A percentile compares a stretch with the other conserved stretches of the same genome.
Evolutionary conservation across 495 filamentous ascomycete genomes (phyloP).

Genomic region (Amorphotheca resinae): DNA sequence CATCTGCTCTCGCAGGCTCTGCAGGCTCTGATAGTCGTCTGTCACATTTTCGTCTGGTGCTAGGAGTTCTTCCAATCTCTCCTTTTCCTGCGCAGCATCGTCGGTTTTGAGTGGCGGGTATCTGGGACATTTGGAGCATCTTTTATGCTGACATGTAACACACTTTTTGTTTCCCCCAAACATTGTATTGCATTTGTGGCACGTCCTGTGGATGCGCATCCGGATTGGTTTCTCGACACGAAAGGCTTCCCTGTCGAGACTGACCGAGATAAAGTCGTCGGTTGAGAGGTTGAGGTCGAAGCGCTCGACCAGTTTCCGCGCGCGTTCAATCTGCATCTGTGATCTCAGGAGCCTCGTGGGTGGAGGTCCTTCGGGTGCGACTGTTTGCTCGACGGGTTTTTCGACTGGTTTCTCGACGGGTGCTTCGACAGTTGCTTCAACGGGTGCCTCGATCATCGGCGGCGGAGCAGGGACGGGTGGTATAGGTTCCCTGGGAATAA

Average conservation of each 20-base stretch:
- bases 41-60: conserved; percentile 7
- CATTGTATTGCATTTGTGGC: conserved; percentile 62
- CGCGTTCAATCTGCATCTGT: conserved; percentile 19
- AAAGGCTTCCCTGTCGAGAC: conserved; percentile 5
- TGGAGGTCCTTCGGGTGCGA: conserved; percentile 18
- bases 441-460: background rate
- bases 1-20: conserved; percentile 22
- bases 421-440: background rate
- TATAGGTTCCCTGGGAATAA: conserved; percentile 2
- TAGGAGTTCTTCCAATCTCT: conserved; percentile 7
- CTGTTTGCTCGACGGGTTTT: conserved; percentile 5
- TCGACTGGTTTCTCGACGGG: conserved; percentile 3
- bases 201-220: conserved; percentile 78
- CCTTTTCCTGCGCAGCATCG: conserved; percentile 7
- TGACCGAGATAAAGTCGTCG: conserved; percentile 18
- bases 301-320: conserved; percentile 13
- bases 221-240: conserved; percentile 82
- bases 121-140: conserved; percentile 70
- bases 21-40: conserved; percentile 21
- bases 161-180: conserved; percentile 64
- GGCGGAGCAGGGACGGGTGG: background rate
- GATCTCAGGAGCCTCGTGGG: conserved; percentile 13
- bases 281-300: conserved; percentile 16
- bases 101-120: conserved; percentile 24
- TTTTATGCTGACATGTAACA: conserved; percentile 56